Conservation (phyloP, 805 yeast genomes). For the Suhomyces canberraensis region DNA sequence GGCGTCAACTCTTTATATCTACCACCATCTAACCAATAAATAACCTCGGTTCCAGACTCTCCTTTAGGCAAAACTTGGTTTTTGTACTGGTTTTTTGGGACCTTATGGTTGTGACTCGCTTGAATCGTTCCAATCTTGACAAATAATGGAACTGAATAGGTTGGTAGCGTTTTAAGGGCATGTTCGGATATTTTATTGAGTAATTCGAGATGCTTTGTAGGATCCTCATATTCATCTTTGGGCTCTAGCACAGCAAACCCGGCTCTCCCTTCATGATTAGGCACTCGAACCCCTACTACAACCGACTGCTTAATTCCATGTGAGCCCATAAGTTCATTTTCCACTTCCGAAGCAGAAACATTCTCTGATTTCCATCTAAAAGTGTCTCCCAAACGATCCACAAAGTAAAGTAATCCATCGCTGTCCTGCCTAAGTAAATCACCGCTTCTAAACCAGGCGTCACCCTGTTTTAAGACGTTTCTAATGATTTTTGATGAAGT, state of each 20-base stretch:
- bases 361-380: conserved; percentile 97
- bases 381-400: conserved; percentile 92
- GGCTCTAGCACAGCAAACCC: conserved; percentile 81
- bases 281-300: conserved; percentile 84
- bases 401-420: conserved; percentile 72
- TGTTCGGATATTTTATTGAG: conserved; percentile 30
- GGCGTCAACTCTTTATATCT: conserved; percentile 57
- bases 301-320: conserved; percentile 59
- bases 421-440: conserved; percentile 72
- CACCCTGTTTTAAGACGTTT: conserved; percentile 79
- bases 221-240: conserved; percentile 27
- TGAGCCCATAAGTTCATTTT: conserved; percentile 59
- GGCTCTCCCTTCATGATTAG: conserved; percentile 90
- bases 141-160: conserved; percentile 83
- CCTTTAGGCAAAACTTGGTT: conserved; percentile 72
- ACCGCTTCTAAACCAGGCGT: conserved; percentile 88
- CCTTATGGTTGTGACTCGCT: conserved; percentile 78
- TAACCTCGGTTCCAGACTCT: conserved; percentile 50
- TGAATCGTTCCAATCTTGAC: conserved; percentile 60
- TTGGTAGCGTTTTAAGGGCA: conserved; percentile 53
- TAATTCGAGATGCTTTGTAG: conserved; percentile 32
- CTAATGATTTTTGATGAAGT: conserved; percentile 71
- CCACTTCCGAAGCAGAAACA: conserved; percentile 91
- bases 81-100: conserved; percentile 65
- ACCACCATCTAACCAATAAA: conserved; percentile 66